Conservation (phyloP, 768 basidiomycete genomes). For the Holtermanniella nyarrowii region DNA sequence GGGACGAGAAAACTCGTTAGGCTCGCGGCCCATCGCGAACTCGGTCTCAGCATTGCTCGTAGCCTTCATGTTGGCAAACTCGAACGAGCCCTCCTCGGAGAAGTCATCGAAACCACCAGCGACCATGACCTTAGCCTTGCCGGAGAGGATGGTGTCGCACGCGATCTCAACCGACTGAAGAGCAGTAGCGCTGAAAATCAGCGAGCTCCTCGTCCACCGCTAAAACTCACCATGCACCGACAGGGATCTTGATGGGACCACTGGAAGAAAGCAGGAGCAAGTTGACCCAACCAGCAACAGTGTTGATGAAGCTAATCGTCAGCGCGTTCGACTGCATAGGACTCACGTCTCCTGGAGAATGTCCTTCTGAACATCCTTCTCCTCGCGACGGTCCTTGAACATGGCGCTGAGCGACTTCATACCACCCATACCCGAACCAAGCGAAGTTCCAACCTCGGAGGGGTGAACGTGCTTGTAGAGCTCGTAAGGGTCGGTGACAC, state of each 20-base stretch:
- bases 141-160: conserved; percentile 83
- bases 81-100: conserved; percentile 94
- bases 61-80: conserved; percentile 99
- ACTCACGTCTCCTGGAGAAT: conserved; percentile 94
- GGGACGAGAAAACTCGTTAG: conserved; percentile 96
- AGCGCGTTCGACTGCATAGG: too few relatives aligned
- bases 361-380: conserved; percentile 96
- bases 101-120: conserved; percentile 98
- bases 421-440: conserved; percentile 98
- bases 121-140: conserved; percentile 99
- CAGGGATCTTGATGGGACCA: conserved; percentile 97
- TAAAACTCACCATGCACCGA: conserved; percentile 77
- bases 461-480: conserved; percentile 95
- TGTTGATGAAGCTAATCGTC: conserved; percentile 87
- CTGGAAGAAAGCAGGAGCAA: conserved; percentile 86
- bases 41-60: conserved; percentile 95
- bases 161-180: conserved; percentile 97
- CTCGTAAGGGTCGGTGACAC: conserved; percentile 96
- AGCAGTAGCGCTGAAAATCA: conserved; percentile 66
- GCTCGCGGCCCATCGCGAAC: conserved; percentile 97
- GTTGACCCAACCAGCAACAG: conserved; percentile 96
- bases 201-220: not conserved
- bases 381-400: conserved; percentile 98
- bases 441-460: conserved; percentile 82
- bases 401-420: conserved; percentile 80